Evolutionary conservation across 2,329 filamentous ascomycete species (phyloP), one percentile per base, ranked within the genome.

Genomic region (Ophiosphaerella narmari): DNA sequence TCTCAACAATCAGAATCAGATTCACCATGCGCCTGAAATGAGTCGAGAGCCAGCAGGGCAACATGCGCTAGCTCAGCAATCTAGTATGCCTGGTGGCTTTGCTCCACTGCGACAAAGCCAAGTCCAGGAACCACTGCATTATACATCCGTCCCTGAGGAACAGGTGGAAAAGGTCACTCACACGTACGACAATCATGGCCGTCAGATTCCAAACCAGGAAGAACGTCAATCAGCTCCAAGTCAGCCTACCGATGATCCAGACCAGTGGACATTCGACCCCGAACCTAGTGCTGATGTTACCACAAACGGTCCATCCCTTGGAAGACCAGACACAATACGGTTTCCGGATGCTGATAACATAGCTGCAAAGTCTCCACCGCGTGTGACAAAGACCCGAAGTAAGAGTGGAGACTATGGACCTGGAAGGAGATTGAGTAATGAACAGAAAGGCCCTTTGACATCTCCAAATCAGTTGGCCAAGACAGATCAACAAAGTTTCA

Each of bases 231-330:
- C 48, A 11, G 49, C 36, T 57, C 68, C 45, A 48, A 59, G 50
- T 16, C 77, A 76, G 38, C 76, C 78, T 33, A 60, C 48, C 7
- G 79, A 84, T 45, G 82, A 86, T 66, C 53, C 76, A 0, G 92
- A 96, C 65, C 90, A 84, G 7, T 99, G 94, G 94, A 92, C 95
- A 66, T 99, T 99, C 61, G 90, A 93, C 46, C 35, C 41, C 9
- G 91, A 97, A 50, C 81, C 85, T 7, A 78, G 86, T 44, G 75
- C 83, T 0, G 87, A 89, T 35, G 75, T 82, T 11, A 65, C 77
- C 1, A 77, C 79, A 43, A 80, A 81, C 46, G 70, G 79, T 9
- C 74, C 78, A 65, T 58, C 87, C 72, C 75, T 86, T 9, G 77
- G 83, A 53, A 76, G 92, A 54, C 91, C 91, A 1, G 93, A 97